Evolutionary conservation across 257 asterid genomes (phyloP), one percentile per base, ranked within the genome.

Genomic region (Solanum chiquidenum): DNA sequence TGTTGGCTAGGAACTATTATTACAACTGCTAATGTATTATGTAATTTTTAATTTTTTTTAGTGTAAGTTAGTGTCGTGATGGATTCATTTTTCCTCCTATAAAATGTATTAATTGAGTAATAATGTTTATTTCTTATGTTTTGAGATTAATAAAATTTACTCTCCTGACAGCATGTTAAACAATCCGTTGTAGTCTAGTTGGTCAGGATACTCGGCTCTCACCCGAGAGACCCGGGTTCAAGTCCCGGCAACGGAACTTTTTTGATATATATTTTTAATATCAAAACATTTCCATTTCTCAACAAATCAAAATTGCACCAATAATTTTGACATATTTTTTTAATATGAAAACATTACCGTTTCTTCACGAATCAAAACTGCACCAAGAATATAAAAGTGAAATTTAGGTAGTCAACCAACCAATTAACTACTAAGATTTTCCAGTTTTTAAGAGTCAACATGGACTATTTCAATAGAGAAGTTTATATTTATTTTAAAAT

Each of bases 191-290:
- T 96, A 93, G 96, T 96, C 96, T 96, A 95, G 98, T 33, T 96
- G 98, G 98, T 96, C 18, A 95, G 98, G 98, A 95, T 94, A 95
- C 96, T 95, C 94, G 97, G 95, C 98, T 95, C 98, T 95, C 98
- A 95, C 98, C 98, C 96, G 95, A 92, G 96, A 92, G 96, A 93
- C 96, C 96, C 94, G 96, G 94, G 98, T 96, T 95, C 97, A 79
- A 94, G 93, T 93, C 69, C 64, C 66, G 66, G 66, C 66, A 55
- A 55, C 25, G 25, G 66, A 55, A 55, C 4, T 42, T 44, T 44
- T 44, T 42, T 44, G 14, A 42, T 42, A 42, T 42, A 42, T 11
- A 3, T 42, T 42, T 44, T 44, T 44, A 12, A 44, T 1, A 55
- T 55, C 25, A 49, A 13, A 44, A 44, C 18, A 12, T 44, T 44